Percentiles rank a stretch among this genome's conserved stretches.
These are phyloP conservation scores for Botryotinia convoluta DNA, from an alignment of 2,329 filamentous ascomycete genomes.

Conservation along the genomic window DNA sequence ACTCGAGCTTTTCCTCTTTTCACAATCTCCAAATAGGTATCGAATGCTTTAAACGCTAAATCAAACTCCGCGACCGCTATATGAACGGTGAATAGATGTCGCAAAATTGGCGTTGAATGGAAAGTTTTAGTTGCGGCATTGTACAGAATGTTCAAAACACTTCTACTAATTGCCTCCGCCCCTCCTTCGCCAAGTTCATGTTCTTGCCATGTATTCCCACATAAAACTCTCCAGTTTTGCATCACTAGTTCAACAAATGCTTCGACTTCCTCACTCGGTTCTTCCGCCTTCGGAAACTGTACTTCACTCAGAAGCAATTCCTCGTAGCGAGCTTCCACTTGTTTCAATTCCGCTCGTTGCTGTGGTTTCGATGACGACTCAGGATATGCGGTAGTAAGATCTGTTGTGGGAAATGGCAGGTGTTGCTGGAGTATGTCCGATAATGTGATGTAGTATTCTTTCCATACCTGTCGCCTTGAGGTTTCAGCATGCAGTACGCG, in stretches of 20 bases:
- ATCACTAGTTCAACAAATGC: slow-evolving; percentile 76
- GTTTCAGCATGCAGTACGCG: slow-evolving; percentile 58
- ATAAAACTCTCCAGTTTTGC: slow-evolving; percentile 80
- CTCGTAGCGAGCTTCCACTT: slow-evolving; percentile 78
- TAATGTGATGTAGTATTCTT: slow-evolving; percentile 76
- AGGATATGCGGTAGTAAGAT: slow-evolving; percentile 41
- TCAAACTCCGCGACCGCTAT: slow-evolving; percentile 87
- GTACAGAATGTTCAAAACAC: slow-evolving; percentile 84
- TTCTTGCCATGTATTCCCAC: slow-evolving; percentile 76
- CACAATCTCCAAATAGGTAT: slow-evolving; percentile 88
- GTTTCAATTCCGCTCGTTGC: slow-evolving; percentile 74
- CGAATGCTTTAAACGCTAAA: slow-evolving; percentile 83
- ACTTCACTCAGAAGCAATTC: slow-evolving; percentile 73
- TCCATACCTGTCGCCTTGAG: slow-evolving; percentile 71
- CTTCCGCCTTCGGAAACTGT: slow-evolving; percentile 78
- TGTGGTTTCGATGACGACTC: slow-evolving; percentile 58
- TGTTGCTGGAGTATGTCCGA: slow-evolving; percentile 71
- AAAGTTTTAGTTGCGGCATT: slow-evolving; percentile 89
- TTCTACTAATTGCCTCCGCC: slow-evolving; percentile 69
- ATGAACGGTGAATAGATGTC: slow-evolving; percentile 85
- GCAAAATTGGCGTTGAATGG: slow-evolving; percentile 85
- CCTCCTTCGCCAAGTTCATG: slow-evolving; percentile 79
- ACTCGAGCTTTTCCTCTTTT: slow-evolving; percentile 80
- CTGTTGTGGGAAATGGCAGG: slow-evolving; percentile 55
- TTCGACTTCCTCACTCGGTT: slow-evolving; percentile 77